Percentiles rank a stretch among this genome's conserved stretches.
Evolutionary conservation across 2,329 filamentous ascomycete species (phyloP).

Genomic region (Calonectria pteridis): DNA sequence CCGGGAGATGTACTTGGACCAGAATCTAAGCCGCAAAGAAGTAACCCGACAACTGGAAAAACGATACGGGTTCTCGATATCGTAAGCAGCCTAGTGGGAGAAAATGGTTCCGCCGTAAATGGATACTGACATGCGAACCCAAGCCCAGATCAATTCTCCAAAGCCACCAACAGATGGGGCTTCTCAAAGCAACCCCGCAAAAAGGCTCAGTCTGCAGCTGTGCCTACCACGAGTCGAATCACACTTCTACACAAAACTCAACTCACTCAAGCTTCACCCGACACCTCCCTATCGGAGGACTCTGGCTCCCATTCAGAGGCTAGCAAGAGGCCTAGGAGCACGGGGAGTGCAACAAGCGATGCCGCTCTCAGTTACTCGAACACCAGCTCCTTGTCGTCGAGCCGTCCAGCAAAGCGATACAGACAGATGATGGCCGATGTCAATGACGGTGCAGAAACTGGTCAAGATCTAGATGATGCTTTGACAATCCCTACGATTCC

Average conservation of each 20-base stretch:
- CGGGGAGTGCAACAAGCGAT: background rate
- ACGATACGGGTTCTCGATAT: background rate
- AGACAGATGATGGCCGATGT: background rate
- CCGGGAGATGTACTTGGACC: slow-evolving; percentile 4
- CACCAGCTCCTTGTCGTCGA: background rate
- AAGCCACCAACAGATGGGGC: slow-evolving; percentile 3
- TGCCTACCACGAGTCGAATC: background rate
- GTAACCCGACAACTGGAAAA: background rate
- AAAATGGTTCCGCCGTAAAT: no score
- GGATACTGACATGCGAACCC: background rate
- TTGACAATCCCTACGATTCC: background rate
- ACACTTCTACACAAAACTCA: background rate
- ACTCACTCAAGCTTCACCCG: background rate
- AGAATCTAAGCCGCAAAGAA: background rate
- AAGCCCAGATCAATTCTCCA: slow-evolving; percentile 4
- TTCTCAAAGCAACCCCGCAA: slow-evolving; percentile 5
- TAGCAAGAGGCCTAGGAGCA: background rate
- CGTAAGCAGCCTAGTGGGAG: background rate
- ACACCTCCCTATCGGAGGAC: background rate
- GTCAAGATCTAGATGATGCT: background rate
- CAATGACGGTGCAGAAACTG: background rate
- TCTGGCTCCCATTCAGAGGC: background rate
- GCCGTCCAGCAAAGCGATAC: background rate
- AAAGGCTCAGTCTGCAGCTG: background rate
- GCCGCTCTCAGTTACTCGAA: no score